A percentile compares a stretch with the other conserved stretches of the same genome.
Conservation (phyloP, 2,329 filamentous ascomycete species). For the Tolypocladium ophioglossoides region DNA sequence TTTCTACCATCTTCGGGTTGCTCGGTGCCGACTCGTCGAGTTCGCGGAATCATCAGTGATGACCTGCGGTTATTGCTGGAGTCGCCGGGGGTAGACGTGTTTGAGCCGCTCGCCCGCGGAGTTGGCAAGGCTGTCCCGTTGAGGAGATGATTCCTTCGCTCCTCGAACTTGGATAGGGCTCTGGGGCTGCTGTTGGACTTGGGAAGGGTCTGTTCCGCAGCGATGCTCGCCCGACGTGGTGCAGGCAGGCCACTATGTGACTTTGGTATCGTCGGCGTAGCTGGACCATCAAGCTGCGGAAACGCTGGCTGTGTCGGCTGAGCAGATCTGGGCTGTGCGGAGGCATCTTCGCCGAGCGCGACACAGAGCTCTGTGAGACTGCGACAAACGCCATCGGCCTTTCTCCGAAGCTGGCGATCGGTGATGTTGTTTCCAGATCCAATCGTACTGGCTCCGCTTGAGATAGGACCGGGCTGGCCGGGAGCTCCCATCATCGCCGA, state of each 20-base stretch:
- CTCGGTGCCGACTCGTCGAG: slow-evolving; percentile 37
- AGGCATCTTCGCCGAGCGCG: slow-evolving; percentile 57
- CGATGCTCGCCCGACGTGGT: slow-evolving; percentile 30
- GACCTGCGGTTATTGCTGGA: slow-evolving; percentile 34
- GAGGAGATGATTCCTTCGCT: slow-evolving; percentile 38
- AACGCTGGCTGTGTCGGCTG: slow-evolving; percentile 3
- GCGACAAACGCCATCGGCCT: slow-evolving; percentile 86
- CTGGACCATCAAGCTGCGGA: slow-evolving; percentile 17
- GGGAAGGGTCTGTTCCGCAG: slow-evolving; percentile 27
- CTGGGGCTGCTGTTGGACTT: slow-evolving; percentile 33
- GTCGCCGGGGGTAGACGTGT: slow-evolving; percentile 31
- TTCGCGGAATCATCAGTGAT: slow-evolving; percentile 36
- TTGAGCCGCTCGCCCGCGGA: slow-evolving; percentile 29
- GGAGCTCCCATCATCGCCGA: slow-evolving; percentile 66
- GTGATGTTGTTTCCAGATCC: slow-evolving; percentile 45
- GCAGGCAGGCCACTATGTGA: slow-evolving; percentile 23
- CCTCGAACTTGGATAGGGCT: slow-evolving; percentile 40
- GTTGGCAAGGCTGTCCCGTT: slow-evolving; percentile 32
- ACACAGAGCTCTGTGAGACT: slow-evolving; percentile 88
- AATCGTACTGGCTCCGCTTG: slow-evolving; percentile 54
- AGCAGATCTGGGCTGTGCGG: slow-evolving; percentile 5
- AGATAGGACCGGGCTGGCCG: slow-evolving; percentile 58
- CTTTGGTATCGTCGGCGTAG: slow-evolving; percentile 35
- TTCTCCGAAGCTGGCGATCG: slow-evolving; percentile 78
- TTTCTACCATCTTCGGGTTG: slow-evolving; percentile 40